Percentiles rank a stretch among this genome's conserved stretches.
Evolutionary conservation across 2,329 filamentous ascomycete genomes (phyloP).

Genomic region (Pestalotiopsis fici): DNA sequence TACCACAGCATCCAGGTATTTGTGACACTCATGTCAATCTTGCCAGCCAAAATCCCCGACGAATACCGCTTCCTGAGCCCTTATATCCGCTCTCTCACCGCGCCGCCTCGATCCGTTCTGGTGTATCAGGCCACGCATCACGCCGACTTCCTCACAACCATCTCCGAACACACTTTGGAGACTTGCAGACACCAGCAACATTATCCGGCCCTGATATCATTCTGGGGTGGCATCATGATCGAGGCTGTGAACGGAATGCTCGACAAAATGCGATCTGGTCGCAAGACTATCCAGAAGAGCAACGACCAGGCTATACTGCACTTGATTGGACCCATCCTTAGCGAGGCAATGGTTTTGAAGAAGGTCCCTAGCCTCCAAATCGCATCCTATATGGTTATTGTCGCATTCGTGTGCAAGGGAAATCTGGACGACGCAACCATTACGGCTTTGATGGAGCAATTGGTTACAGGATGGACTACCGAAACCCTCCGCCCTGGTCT

Average conservation of each 20-base stretch:
- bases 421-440: conserved; percentile 77
- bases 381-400: conserved; percentile 88
- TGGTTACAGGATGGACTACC: conserved; percentile 73
- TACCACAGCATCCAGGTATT: conserved; percentile 90
- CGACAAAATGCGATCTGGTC: conserved; percentile 74
- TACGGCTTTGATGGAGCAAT: conserved; percentile 87
- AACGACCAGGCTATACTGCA: conserved; percentile 79
- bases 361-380: conserved; percentile 78
- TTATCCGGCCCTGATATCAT: conserved; percentile 77
- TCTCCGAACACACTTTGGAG: conserved; percentile 79
- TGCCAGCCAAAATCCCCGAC: conserved; percentile 73
- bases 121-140: conserved; percentile 84
- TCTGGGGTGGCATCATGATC: conserved; percentile 88
- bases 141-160: conserved; percentile 69
- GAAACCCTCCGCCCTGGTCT: conserved; percentile 75
- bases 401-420: conserved; percentile 82
- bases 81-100: conserved; percentile 76
- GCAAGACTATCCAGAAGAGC: conserved; percentile 73
- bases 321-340: conserved; percentile 67
- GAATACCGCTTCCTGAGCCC: conserved; percentile 84
- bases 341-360: conserved; percentile 75
- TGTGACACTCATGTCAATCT: conserved; percentile 80
- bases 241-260: conserved; percentile 84
- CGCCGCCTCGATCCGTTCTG: conserved; percentile 77
- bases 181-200: conserved; percentile 72